Conservation (phyloP, 805 yeast genomes). For the Yarrowia porcina region DNA sequence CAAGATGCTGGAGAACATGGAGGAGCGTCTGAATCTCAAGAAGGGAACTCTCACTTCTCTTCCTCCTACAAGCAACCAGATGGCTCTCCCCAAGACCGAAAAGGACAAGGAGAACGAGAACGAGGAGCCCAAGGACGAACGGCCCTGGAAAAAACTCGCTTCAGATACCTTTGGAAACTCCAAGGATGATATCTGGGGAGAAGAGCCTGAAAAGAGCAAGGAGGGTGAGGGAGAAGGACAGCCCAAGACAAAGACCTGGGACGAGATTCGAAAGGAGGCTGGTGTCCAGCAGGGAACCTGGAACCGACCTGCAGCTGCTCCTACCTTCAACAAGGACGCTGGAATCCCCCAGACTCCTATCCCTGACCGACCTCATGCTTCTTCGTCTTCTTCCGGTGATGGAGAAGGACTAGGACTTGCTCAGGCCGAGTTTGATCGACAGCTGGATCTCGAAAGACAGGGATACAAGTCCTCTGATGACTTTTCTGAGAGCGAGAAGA, state of each 20-base stretch:
- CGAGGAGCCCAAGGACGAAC: slow-evolving; percentile 4
- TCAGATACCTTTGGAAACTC: background rate
- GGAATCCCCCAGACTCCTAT: slow-evolving; percentile 4
- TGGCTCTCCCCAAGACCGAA: background rate
- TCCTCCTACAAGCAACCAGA: slow-evolving; percentile 5
- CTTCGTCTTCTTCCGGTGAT: background rate
- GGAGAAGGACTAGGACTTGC: background rate
- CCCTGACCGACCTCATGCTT: background rate
- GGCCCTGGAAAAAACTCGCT: slow-evolving; percentile 13
- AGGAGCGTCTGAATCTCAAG: slow-evolving; percentile 1
- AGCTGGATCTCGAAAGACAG: slow-evolving; percentile 31
- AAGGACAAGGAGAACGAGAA: background rate
- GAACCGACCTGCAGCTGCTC: slow-evolving; percentile 1
- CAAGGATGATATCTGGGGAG: slow-evolving; percentile 7
- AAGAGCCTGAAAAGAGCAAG: background rate
- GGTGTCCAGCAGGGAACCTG: slow-evolving; percentile 5
- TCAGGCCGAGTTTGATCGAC: slow-evolving; percentile 32
- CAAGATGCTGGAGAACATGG: slow-evolving; percentile 22
- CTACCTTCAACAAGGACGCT: background rate
- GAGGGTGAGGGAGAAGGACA: background rate
- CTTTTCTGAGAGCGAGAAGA: slow-evolving; percentile 33
- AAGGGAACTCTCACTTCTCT: slow-evolving; percentile 5
- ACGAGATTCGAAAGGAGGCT: slow-evolving; percentile 5
- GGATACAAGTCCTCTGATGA: slow-evolving; percentile 32
- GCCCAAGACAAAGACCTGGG: background rate